Conservation (phyloP, 192 early-diverging fungal genomes). For the Coemansia sp. region DNA sequence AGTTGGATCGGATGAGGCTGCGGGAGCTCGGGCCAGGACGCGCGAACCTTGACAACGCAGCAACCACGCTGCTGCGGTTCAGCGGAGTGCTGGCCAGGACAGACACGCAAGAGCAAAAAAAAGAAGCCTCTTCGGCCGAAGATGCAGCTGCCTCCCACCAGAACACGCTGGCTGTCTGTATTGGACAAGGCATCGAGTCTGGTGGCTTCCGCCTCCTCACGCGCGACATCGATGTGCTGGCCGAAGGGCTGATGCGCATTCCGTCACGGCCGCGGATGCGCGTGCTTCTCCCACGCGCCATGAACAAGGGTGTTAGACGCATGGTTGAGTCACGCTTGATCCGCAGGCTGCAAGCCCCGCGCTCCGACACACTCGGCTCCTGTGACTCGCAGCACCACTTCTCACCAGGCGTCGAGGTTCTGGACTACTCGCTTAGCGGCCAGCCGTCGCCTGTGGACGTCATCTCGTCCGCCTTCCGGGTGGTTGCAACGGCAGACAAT, state of each 20-base stretch:
- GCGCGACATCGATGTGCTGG: constrained; percentile 26
- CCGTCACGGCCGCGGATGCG: constrained; percentile 10
- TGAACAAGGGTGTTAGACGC: constrained; percentile 20
- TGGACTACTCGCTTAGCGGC: constrained; percentile 29
- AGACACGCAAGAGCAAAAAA: not conserved
- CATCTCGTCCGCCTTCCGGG: constrained; percentile 25
- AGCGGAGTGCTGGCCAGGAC: constrained; percentile 19
- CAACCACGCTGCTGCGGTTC: constrained; percentile 37
- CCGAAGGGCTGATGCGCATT: constrained; percentile 24
- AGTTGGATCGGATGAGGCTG: constrained; percentile 45
- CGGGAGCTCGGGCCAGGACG: constrained; percentile 39
- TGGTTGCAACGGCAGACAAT: constrained; percentile 42
- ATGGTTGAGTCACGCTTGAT: constrained; percentile 30
- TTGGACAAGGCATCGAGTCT: constrained; percentile 42
- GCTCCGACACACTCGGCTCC: not conserved
- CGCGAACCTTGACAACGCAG: constrained; percentile 45
- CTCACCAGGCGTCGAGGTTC: constrained; percentile 12
- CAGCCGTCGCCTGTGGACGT: constrained; percentile 28
- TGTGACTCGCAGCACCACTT: not conserved
- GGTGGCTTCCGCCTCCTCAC: constrained; percentile 33
- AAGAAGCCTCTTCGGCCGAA: not conserved
- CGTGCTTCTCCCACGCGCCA: constrained; percentile 25
- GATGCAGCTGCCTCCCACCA: not conserved
- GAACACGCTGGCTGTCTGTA: constrained; percentile 34
- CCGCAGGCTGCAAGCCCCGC: constrained; percentile 6